phyloP scores from a whole-genome alignment of 208 protist species.

The Entamoeba nuttalli region DNA sequence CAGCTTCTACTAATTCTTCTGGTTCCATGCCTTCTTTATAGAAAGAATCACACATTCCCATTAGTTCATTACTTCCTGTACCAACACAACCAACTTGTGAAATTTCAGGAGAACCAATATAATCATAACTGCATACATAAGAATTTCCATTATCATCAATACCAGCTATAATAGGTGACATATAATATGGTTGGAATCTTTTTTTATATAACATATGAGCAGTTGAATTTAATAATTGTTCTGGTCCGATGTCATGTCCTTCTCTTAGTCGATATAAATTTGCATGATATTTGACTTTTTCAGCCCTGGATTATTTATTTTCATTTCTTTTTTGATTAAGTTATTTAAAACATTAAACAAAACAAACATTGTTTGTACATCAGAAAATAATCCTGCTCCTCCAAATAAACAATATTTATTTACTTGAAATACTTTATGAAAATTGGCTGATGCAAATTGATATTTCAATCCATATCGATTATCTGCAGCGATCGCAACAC shows the following conservation, averaged over 20 bases:
- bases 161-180: conserved; percentile 85
- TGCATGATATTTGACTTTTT: conserved; percentile 44
- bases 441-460: conserved; percentile 78
- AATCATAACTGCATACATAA: conserved; percentile 75
- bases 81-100: conserved; percentile 86
- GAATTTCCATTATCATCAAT: conserved; percentile 69
- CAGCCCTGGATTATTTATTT: conserved; percentile 19
- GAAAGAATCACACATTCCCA: conserved; percentile 87
- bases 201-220: conserved; percentile 52
- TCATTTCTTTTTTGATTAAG: too few species aligned
- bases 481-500: conserved; percentile 87
- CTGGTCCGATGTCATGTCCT: conserved; percentile 50
- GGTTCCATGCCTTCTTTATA: conserved; percentile 66
- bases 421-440: conserved; percentile 77
- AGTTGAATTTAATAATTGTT: conserved; percentile 45
- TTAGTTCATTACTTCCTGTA: conserved; percentile 76
- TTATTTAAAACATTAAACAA: not conserved
- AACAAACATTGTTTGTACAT: conserved; percentile 76
- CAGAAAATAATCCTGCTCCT: conserved; percentile 77
- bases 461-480: conserved; percentile 75
- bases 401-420: conserved; percentile 76
- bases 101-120: conserved; percentile 74
- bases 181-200: conserved; percentile 89
- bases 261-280: conserved; percentile 49
- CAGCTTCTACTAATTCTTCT: conserved; percentile 4